Evolutionary conservation across 2,329 filamentous ascomycete genomes (phyloP).

Genomic region (Cadophora sp.): DNA sequence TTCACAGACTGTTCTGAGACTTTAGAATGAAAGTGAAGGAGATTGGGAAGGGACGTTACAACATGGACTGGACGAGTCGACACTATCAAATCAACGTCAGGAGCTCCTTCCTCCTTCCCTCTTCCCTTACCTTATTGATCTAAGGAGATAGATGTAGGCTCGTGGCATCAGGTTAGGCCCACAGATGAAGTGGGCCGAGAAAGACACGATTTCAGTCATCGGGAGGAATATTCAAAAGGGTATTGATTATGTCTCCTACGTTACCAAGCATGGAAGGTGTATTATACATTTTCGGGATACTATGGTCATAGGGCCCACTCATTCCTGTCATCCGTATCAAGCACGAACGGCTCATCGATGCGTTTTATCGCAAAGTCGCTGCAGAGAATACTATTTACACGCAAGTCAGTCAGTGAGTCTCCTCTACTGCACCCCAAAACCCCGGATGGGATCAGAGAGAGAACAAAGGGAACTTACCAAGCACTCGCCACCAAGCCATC

Average conservation of each 20-base stretch:
- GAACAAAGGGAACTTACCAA: slow-evolving; percentile 65
- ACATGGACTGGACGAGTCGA: background rate
- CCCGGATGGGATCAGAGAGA: background rate
- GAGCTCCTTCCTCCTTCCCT: too few relatives aligned
- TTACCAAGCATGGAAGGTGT: background rate
- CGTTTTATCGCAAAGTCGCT: slow-evolving; percentile 94
- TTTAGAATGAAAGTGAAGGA: background rate
- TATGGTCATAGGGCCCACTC: slow-evolving; percentile 70
- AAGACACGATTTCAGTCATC: background rate
- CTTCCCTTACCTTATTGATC: background rate
- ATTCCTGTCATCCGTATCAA: slow-evolving; percentile 71
- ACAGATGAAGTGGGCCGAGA: too few relatives aligned
- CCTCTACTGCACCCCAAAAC: background rate
- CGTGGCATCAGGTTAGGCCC: too few relatives aligned
- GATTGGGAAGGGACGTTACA: background rate
- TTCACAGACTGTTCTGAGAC: too few relatives aligned
- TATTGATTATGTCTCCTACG: slow-evolving; percentile 8
- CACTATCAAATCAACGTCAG: background rate
- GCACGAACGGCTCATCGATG: slow-evolving; percentile 92
- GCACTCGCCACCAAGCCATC: slow-evolving; percentile 90
- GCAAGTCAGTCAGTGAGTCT: background rate
- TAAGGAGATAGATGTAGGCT: too few relatives aligned
- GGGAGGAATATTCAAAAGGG: background rate
- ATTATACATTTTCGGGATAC: background rate
- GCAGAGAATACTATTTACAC: slow-evolving; percentile 76